Base-by-base conservation (phyloP, 257 asterid species). In the Perilla frutescens region DNA sequence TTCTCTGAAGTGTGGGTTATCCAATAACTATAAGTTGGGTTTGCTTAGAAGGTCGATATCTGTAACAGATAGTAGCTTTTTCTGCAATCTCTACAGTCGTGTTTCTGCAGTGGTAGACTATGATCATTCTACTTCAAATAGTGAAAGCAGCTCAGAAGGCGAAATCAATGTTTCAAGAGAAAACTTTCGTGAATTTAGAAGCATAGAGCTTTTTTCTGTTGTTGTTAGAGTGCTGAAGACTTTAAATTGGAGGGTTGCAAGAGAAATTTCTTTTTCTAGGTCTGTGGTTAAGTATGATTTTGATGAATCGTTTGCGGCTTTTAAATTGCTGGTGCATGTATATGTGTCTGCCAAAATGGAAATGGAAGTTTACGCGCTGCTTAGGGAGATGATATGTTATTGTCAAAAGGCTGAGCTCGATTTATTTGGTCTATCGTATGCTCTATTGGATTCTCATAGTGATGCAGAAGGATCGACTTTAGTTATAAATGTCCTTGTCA, bases 171-270 rank as follows among this genome's bases (percentile, higher is more conserved):
- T 75, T 69, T 15, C 20, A 53, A 68, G 80, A 53, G 79, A 44
- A 72, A 49, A 41, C 41, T 55, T 14, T 71, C 40, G 31, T 31
- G 75, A 74, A 41, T 14, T 55, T 66, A 70, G 73, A 55, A 39
- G 78, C 56, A 67, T 53, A 34, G 53, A 74, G 80, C 70, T 88
- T 14, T 68, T 71, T 76, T 66, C 73, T n/a, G 63, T 70, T 75
- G 89, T 85, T 48, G 93, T 69, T 70, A 82, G 88, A 78, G 87
- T 90, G 51, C 40, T 77, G 44, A 90, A 90, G 75, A 82, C 92
- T 49, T 79, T 88, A 68, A 81, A 84, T 63, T 87, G 86, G 91
- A 45, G 56, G 12, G 79, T 72, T 72, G 86, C 82, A 14, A 83
- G 79, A 76, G 61, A 72, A 34, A 54, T 80, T 51, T 49, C 83